Percentiles rank a stretch among this genome's conserved stretches.
These are phyloP conservation scores for Fomitopsis serialis DNA, from an alignment of 768 basidiomycete genomes.

Conservation along the genomic window DNA sequence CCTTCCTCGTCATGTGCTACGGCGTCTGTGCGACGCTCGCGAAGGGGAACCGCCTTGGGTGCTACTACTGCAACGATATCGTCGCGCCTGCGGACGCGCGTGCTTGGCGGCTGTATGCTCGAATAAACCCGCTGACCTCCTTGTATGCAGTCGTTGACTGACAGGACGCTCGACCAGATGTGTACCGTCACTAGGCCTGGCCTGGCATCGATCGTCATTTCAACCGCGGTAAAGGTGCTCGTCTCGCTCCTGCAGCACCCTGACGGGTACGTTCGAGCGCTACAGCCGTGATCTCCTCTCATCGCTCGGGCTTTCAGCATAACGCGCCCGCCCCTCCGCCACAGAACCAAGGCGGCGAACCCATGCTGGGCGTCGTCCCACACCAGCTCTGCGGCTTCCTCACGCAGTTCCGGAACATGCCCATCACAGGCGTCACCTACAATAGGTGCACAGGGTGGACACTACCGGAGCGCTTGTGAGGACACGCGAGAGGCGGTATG, in stretches of 20 bases:
- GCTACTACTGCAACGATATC: constrained; percentile 99
- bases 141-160: constrained; percentile 45
- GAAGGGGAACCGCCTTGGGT: constrained; percentile 56
- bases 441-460: no score
- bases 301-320: constrained; percentile 30
- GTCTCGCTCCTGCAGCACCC: no score
- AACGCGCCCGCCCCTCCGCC: constrained; percentile 73
- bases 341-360: constrained; percentile 15
- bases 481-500: no score
- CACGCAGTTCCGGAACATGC: no score
- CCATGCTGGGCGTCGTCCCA: constrained; percentile 82
- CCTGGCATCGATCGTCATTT: constrained; percentile 85
- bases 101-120: not conserved
- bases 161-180: no score
- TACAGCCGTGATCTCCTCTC: no score
- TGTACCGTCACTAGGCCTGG: constrained; percentile 97
- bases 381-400: constrained; percentile 94
- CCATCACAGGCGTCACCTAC: no score
- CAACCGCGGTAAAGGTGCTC: constrained; percentile 87
- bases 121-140: not conserved
- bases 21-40: constrained; percentile 51
- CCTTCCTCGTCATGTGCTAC: no score
- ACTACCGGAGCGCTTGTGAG: no score
- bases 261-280: constrained; percentile 51
- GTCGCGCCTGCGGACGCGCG: no score